Evolutionary conservation across 306 rosid species (phyloP), one percentile per base, ranked within the genome.

Genomic region (Canavalia gladiata): DNA sequence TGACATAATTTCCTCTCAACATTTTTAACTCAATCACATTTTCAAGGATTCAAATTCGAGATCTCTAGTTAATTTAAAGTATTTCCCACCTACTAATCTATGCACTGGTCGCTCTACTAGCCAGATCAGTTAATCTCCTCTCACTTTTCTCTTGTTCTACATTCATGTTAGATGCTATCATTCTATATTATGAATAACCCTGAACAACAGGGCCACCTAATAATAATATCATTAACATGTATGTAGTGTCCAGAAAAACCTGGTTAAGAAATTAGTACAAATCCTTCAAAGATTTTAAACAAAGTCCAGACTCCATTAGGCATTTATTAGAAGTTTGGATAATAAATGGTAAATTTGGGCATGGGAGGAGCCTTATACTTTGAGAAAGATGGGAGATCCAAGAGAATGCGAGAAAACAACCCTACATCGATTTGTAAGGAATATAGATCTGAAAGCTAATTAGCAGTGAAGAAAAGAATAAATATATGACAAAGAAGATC

Each of bases 131-230:
- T 18, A 18, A 18, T 18, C 25, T 18, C 25, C 25, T 18, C 25
- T 18, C 25, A 18, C 25, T 18, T 18, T 18, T 18, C 25, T 18
- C 25, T 18, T 18, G 25, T 18, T 18, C 25, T 18, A 18, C 25
- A 18, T 18, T 18, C 25, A 45, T 3, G 25, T 50, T 6, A 65
- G 7, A 39, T n/a, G 33, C 71, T 43, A 45, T 79, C 11, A 56
- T 68, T 66, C 55, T 67, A n/a, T 31, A 9, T 54, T 49, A 76
- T 46, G 45, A 46, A 57, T 30, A 69, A 49, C 51, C 63, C 13
- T 34, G 42, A 13, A 66, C 39, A 9, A 37, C 43, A 54, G 31
- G 57, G 28, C 39, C 51, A 50, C 35, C 49, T 42, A 51, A 59
- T 62, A 62, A 11, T 62, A 0, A 7, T 45, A 45, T 45, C 6